Percentiles rank a stretch among this genome's conserved stretches.
phyloP scores from a whole-genome alignment of 2,329 filamentous ascomycete genomes.

The Calonectria naviculata region DNA sequence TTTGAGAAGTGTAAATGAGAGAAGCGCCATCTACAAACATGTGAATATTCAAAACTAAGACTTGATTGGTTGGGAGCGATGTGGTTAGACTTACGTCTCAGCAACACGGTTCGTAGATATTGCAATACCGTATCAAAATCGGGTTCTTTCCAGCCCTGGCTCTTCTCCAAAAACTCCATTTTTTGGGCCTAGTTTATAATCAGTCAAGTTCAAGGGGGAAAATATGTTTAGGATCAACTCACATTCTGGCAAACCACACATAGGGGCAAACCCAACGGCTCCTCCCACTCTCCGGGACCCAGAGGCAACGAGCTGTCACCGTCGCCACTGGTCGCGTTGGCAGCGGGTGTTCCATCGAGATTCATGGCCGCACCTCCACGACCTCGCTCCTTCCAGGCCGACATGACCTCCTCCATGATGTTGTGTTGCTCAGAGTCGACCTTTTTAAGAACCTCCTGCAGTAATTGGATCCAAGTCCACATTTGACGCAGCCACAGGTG shows the following conservation, averaged over 20 bases:
- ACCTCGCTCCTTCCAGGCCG: slow-evolving; percentile 80
- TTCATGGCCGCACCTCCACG: slow-evolving; percentile 71
- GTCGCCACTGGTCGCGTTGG: slow-evolving; percentile 65
- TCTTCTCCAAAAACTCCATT: slow-evolving; percentile 90
- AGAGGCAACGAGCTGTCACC: slow-evolving; percentile 79
- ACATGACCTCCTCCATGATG: slow-evolving; percentile 88
- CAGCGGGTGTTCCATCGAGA: slow-evolving; percentile 69
- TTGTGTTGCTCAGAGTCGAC: slow-evolving; percentile 82
- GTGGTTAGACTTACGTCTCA: slow-evolving; percentile 75
- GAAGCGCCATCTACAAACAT: slow-evolving; percentile 76
- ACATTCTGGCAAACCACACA: slow-evolving; percentile 98
- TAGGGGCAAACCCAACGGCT: slow-evolving; percentile 85
- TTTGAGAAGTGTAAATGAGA: slow-evolving; percentile 85
- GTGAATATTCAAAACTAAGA: slow-evolving; percentile 22
- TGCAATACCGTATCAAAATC: slow-evolving; percentile 97
- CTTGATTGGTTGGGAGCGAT: slow-evolving; percentile 32
- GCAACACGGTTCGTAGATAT: slow-evolving; percentile 86
- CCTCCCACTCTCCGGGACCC: slow-evolving; percentile 93
- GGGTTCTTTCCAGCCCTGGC: slow-evolving; percentile 93
- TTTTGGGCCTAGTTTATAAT: slow-evolving; percentile 74
- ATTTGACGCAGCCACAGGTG: slow-evolving; percentile 93
- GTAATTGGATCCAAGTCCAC: slow-evolving; percentile 87
- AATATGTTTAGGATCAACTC: slow-evolving; percentile 45
- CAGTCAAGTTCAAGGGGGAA: slow-evolving; percentile 31
- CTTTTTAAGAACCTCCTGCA: slow-evolving; percentile 80